These are phyloP conservation scores for Psilocybe cyanescens DNA, from an alignment of 768 basidiomycete genomes.

Conservation along the genomic window DNA sequence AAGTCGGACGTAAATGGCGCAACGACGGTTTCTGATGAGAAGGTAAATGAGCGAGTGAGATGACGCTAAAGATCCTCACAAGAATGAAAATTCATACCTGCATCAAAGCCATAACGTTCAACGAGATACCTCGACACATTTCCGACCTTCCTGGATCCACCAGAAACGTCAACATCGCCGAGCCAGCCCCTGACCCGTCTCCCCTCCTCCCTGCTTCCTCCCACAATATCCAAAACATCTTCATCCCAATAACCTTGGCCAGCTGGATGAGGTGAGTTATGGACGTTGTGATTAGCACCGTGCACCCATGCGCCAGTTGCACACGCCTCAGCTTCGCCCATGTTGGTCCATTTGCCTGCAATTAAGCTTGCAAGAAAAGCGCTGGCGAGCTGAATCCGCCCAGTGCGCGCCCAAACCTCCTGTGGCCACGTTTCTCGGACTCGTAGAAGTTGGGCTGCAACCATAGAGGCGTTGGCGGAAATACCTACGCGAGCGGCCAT, in stretches of 20 bases:
- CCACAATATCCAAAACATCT: slow-evolving; percentile 74
- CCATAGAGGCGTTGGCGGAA: slow-evolving; percentile 68
- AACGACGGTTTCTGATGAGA: slow-evolving; percentile 63
- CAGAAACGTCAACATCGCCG: slow-evolving; percentile 77
- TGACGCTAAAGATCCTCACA: neutral
- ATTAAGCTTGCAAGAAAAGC: slow-evolving; percentile 75
- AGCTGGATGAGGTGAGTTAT: slow-evolving; percentile 21
- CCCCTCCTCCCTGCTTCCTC: slow-evolving; percentile 76
- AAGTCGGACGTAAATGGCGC: slow-evolving; percentile 79
- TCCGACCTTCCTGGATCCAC: slow-evolving; percentile 65
- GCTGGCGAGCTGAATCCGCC: slow-evolving; percentile 77
- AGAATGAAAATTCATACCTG: slow-evolving; percentile 46
- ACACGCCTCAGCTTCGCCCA: slow-evolving; percentile 79
- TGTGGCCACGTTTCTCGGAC: slow-evolving; percentile 79
- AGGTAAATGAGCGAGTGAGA: slow-evolving; percentile 10
- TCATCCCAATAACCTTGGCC: slow-evolving; percentile 78
- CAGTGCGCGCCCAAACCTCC: slow-evolving; percentile 81
- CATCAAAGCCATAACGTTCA: slow-evolving; percentile 81
- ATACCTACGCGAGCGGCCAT: slow-evolving; percentile 81
- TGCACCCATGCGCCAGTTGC: slow-evolving; percentile 82
- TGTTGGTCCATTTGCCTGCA: slow-evolving; percentile 70
- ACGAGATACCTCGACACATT: slow-evolving; percentile 75
- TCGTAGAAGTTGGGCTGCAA: slow-evolving; percentile 76
- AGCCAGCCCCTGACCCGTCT: slow-evolving; percentile 76
- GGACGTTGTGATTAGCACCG: slow-evolving; percentile 39